Evolutionary conservation across 345 rosid species (phyloP), one percentile per base, ranked within the genome.

Genomic region (Firmiana major): DNA sequence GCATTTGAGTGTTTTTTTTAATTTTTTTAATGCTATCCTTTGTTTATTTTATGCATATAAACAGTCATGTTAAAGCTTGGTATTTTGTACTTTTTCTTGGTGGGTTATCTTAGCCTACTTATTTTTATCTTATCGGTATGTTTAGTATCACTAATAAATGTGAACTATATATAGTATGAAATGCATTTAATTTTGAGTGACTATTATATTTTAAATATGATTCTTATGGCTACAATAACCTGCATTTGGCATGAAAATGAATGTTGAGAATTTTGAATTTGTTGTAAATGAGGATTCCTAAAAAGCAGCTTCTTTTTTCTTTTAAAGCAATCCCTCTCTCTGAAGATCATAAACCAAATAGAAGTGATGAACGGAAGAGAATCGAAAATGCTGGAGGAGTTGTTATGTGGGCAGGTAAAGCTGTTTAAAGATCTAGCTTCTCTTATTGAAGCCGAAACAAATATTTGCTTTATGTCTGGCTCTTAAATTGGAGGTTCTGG

Each of bases 391-490:
- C 98, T 60, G 97, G 98, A 46, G 99, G 99, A 13, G 85, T 91
- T 77, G 92, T 97, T 63, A 91, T 94, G 99, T 97, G 99, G 99
- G 97, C 98, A 79, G 99, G 99, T 95, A 90, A 82, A 22, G 16
- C 66, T 64, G 19, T 40, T 28, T 74, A 31, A 54, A 65, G 36
- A 63, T 70, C 21, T 21, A 28, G 46, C 46, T 55, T 16, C 34
- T 36, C 19, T 78, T 75, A 54, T 46, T 40, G 74, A 73, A 45
- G 70, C 51, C 10, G 31, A 40, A 63, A 67, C 38, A 76, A 57
- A 62, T 40, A 36, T 76, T 49, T 38, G 19, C 34, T 13, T 15
- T 40, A 66, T 38, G 9, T 17, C 8, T 59, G 77, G 22, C 34
- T 1, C 57, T 38, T 74, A 54, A 55, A 40, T 57, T 36, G 11